Conservation (phyloP, 148 eudicot species). For the Rhododendron mucronatum region DNA sequence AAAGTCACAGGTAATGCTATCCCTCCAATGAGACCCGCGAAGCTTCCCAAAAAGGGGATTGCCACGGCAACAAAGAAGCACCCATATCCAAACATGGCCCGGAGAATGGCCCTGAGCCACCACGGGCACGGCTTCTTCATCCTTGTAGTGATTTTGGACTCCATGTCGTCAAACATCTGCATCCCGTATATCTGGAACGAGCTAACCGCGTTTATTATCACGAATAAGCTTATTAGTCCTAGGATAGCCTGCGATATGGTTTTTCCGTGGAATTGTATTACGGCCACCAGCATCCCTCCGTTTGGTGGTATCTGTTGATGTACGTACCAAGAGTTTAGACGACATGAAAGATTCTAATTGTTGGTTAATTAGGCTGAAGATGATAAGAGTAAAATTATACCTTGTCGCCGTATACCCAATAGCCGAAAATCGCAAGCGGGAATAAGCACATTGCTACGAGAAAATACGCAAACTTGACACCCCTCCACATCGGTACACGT, state of each 20-base stretch:
- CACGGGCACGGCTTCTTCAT: constrained; percentile 62
- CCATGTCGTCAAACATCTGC: constrained; percentile 77
- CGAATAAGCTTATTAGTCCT: constrained; percentile 43
- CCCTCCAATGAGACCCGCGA: constrained; percentile 76
- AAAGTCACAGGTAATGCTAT: constrained; percentile 63
- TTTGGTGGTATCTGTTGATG: constrained; percentile 51
- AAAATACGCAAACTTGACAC: constrained; percentile 55
- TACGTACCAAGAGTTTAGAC: not conserved
- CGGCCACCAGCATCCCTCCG: constrained; percentile 66
- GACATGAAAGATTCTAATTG: not conserved
- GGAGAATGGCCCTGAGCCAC: constrained; percentile 60
- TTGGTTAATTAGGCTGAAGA: not conserved
- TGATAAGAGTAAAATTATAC: constrained; percentile 21
- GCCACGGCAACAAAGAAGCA: constrained; percentile 81
- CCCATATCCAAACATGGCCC: constrained; percentile 48
- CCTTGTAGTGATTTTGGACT: constrained; percentile 50
- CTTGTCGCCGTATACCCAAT: constrained; percentile 78
- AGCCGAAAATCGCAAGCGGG: constrained; percentile 82
- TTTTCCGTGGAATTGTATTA: constrained; percentile 45
- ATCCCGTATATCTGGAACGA: constrained; percentile 83
- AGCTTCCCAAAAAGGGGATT: constrained; percentile 63
- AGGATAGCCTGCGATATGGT: constrained; percentile 43
- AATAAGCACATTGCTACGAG: constrained; percentile 69
- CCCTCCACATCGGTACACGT: constrained; percentile 86
- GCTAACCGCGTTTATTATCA: constrained; percentile 59